Evolutionary conservation across 176 grass and related monocot genomes (phyloP), one percentile per base, ranked within the genome.

Genomic region (Oryza rufipogon): DNA sequence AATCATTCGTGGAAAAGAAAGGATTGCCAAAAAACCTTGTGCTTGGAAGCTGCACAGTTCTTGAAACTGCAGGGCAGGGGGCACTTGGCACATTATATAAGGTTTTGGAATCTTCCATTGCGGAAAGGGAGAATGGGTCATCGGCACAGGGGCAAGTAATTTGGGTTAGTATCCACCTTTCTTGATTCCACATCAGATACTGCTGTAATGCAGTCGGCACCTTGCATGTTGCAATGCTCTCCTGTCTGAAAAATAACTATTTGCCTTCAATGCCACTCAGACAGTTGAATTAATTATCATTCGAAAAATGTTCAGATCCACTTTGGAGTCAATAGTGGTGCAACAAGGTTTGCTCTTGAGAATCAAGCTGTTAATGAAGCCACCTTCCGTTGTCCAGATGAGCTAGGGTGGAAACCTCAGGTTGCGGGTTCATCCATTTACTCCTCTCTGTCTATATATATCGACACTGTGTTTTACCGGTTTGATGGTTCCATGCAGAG

Each of bases 391-490:
- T 98, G 93, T 39, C 93, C 93, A 49, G 96, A 98, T 98, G 96
- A 98, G 83, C 88, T 95, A 88, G 96, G 96, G 75, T 98, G 96
- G 93, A 98, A 98, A 78, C 96, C 96, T 81, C 96, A 98, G 93
- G 96, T 95, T 68, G 61, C 1, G 42, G 11, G 80, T 5, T 86
- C 81, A 36, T 75, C 25, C 26, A 61, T 84, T 64, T 84, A 16
- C 52, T 16, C 73, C 6, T 75, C 44, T 13, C 79, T 73, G 28
- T 60, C 48, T 44, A 25, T 63, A 60, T 47, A 15, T 47, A 15
- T 65, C 70, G 28, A 44, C 7, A 23, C 73, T 87, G 16, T 45
- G 20, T 83, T 70, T 89, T 74, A 76, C 36, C 38, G 67, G 14
- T 71, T 83, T 85, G 56, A 46, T 84, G 67, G 81, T 83, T 84